Evolutionary conservation across 1,284 basidiomycete species (phyloP), one percentile per base, ranked within the genome.

Genomic region (Mycosarcoma maydis): DNA sequence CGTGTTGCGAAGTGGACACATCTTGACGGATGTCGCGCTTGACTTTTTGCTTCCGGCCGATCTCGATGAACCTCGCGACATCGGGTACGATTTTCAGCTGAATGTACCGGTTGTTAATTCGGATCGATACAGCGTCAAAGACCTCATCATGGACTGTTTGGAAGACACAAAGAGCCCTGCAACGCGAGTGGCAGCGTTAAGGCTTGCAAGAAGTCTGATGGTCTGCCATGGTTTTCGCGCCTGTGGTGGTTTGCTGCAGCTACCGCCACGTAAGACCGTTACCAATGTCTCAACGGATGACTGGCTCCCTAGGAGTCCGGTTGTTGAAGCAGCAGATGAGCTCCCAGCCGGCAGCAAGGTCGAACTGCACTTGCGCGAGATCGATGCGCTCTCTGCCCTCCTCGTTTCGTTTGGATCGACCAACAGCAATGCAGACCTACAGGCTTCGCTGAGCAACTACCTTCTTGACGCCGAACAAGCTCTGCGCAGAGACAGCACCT

Each of bases 401-500:
- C 44, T 69, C 9, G n/a, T 58, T 11, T 34, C 27, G 3, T 54
- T 73, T 19, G 55, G 41, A 9, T 30, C 53, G 9, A 37, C 34
- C 10, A 26, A 45, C 6, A 58, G 32, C 30, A 26, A 23, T n/a
- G 61, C 53, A n/a, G 13, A 40, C 36, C 17, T 66, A n/a, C 68
- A 65, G 27, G 54, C 38, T 2, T 61, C 61, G 16, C 42, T 71
- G 11, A 57, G 53, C 48, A 60, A 47, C 73, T 95, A 94, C 81
- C 85, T 95, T 32, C 85, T 86, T 13, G 92, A 95, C 74, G 92
- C 92, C 2, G 83, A 93, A 22, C 80, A 86, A 27, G 85, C 87
- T 1, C 43, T 78, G 23, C 54, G 72, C 6, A 44, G 57, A 29
- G 71, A 77, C 29, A 78, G 76, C 57, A 72, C 66, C 11, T 72